A percentile compares a stretch with the other conserved stretches of the same genome.
phyloP scores from a whole-genome alignment of 495 filamentous ascomycete genomes.

The Neurospora africana region DNA sequence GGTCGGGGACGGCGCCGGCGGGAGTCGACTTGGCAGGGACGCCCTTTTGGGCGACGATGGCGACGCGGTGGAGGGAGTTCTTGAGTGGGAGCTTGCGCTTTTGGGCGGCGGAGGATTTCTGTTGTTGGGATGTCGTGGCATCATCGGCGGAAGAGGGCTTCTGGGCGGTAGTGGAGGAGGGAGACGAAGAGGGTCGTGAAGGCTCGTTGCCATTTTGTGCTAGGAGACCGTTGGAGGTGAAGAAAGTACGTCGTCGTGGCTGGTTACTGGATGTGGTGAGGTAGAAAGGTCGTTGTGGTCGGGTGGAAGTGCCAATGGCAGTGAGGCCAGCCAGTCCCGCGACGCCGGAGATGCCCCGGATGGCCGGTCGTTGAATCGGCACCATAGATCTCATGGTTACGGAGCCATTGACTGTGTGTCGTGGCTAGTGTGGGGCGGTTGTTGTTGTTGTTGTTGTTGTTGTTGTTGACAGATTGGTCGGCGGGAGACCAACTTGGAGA shows the following conservation, averaged over 20 bases:
- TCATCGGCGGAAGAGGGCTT: slow-evolving; percentile 1
- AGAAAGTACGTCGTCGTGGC: slow-evolving; percentile 30
- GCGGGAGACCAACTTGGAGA: background rate
- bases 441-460: background rate
- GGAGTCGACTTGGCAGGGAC: slow-evolving; percentile 10
- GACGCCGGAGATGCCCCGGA: slow-evolving; percentile 5
- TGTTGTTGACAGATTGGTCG: background rate
- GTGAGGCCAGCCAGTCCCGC: background rate
- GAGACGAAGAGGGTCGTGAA: background rate
- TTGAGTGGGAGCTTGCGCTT: slow-evolving; percentile 36
- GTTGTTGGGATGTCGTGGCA: slow-evolving; percentile 3
- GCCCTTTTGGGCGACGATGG: slow-evolving; percentile 31
- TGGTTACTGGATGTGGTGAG: slow-evolving; percentile 13
- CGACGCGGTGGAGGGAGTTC: slow-evolving; percentile 33
- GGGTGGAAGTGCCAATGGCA: slow-evolving; percentile 19
- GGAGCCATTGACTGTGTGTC: slow-evolving; percentile 13
- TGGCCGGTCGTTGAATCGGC: slow-evolving; percentile 9
- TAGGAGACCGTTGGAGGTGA: slow-evolving; percentile 30
- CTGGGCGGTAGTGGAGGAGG: background rate
- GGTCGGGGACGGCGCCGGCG: background rate
- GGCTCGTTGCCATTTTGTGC: slow-evolving; percentile 17
- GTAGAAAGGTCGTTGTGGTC: slow-evolving; percentile 2
- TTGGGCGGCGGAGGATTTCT: slow-evolving; percentile 6
- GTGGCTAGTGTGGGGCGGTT: background rate
- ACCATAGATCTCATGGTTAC: slow-evolving; percentile 17